A percentile compares a stretch with the other conserved stretches of the same genome.
phyloP scores from a whole-genome alignment of 2,329 filamentous ascomycete genomes.

The Byssothecium circinans region DNA sequence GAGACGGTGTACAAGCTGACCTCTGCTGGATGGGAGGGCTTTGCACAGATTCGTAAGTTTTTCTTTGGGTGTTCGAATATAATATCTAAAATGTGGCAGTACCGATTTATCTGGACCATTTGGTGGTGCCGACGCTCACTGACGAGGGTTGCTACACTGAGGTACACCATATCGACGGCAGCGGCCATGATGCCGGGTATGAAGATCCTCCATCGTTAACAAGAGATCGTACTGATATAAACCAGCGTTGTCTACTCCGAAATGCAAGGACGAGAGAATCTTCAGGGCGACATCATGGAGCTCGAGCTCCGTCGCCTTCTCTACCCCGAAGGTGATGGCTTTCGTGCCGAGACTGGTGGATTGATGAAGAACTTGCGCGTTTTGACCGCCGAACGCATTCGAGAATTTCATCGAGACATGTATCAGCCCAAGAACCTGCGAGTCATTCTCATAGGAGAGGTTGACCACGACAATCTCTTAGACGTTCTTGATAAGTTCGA shows the following conservation, averaged over 20 bases:
- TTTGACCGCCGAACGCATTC: conserved; percentile 84
- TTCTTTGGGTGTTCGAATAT: not conserved
- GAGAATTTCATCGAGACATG: conserved; percentile 94
- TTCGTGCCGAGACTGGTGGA: conserved; percentile 96
- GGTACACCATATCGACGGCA: conserved; percentile 91
- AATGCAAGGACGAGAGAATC: conserved; percentile 95
- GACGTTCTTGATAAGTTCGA: conserved; percentile 86
- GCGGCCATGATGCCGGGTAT: conserved; percentile 82
- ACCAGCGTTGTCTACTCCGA: conserved; percentile 89
- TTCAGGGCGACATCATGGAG: conserved; percentile 82
- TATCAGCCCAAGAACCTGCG: conserved; percentile 97
- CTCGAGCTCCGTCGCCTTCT: conserved; percentile 75
- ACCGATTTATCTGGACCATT: conserved; percentile 92
- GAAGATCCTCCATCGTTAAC: conserved; percentile 1
- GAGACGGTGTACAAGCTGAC: conserved; percentile 96
- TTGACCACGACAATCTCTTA: conserved; percentile 79
- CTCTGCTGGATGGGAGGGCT: conserved; percentile 95
- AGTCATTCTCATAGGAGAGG: conserved; percentile 86
- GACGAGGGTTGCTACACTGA: conserved; percentile 94
- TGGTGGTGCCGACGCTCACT: conserved; percentile 87
- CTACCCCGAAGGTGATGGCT: conserved; percentile 88
- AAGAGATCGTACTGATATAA: conserved; percentile 12
- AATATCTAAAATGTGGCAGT: conserved; percentile 45
- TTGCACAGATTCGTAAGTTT: conserved; percentile 70
- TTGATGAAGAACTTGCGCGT: conserved; percentile 91